Conservation (phyloP, 225 moss, liverwort and hornwort genomes). For the Straminergon stramineum region DNA sequence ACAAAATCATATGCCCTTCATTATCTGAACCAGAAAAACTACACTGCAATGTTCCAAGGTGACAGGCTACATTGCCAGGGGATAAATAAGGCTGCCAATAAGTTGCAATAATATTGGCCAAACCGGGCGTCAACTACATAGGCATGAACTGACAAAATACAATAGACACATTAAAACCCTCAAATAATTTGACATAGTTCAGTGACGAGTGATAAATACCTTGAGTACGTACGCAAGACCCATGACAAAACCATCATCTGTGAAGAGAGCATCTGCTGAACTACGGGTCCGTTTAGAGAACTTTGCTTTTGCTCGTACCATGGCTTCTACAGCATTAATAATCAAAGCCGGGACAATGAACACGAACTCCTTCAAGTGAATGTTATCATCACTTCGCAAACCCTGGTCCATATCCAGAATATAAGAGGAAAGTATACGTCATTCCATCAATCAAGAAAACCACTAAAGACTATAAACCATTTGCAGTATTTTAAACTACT, state of each 20-base stretch:
- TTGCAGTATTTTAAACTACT: neutral
- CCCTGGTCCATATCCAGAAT: slow-evolving; percentile 42
- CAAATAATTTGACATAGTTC: neutral
- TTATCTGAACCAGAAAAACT: neutral
- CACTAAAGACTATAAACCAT: neutral
- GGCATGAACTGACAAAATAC: neutral
- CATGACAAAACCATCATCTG: slow-evolving; percentile 96
- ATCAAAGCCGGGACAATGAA: slow-evolving; percentile 88
- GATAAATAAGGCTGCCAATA: neutral
- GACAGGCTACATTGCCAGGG: neutral
- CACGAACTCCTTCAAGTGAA: slow-evolving; percentile 82
- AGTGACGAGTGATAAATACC: slow-evolving; percentile 22
- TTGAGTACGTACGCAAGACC: slow-evolving; percentile 92
- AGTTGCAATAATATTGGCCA: neutral
- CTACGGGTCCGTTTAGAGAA: slow-evolving; percentile 70
- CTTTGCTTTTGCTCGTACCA: slow-evolving; percentile 79
- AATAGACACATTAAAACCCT: neutral
- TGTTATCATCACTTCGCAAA: slow-evolving; percentile 68
- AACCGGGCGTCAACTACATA: neutral
- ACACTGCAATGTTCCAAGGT: neutral
- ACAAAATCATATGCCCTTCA: neutral
- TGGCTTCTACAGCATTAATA: slow-evolving; percentile 84
- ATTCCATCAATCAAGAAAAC: neutral
- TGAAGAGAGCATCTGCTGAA: slow-evolving; percentile 76
- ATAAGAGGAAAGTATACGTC: neutral